Base-by-base conservation (phyloP, 768 basidiomycete genomes). In the Tylopilus subfusipes region DNA sequence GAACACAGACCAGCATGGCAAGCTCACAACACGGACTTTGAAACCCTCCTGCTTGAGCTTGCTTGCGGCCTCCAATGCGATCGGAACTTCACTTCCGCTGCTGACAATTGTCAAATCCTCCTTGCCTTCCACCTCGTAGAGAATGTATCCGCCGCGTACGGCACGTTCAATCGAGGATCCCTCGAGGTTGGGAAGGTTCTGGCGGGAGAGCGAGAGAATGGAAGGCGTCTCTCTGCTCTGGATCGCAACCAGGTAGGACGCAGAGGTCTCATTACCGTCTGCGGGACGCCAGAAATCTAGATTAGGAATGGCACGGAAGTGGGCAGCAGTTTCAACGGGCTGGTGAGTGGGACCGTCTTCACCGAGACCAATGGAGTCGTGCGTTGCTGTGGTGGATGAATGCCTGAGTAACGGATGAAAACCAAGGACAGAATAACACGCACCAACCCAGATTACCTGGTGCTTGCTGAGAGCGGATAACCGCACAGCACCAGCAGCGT, bases 311-410 rank as follows among this genome's bases (percentile, higher is more conserved):
- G 95, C 88, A 61, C 95, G 90, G 71, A 97, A 78, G 72, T 87
- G 89, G 42, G 82, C 84, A 55, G 82, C 88, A 29, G 91, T 93
- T 75, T 97, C 94, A 47, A 97, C 78, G 50, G 95, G 95, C 72
- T 97, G 94, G 71, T 98, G 94, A 31, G 94, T 98, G 47, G 95
- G 95, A 25, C 95, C 94, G 61, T 97, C 94, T 71, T 97, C 93
- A 61, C 90, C 90, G 38, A 83, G 85, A 73, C 93, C 91, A 65
- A 96, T 94, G 42, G 90, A 93, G 70, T 97, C 94, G 74, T 98
- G 94, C 49, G 94, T 97, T 22, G 92, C 93, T 88, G 53, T 7
- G 19, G 55, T 36, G 13, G 25, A 43, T 39, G 25, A 25, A 18
- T 25, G 9, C 16, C 10, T 63, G 42, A 59, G 21, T 10, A 43